phyloP scores from a whole-genome alignment of 495 filamentous ascomycete species.

The Hypoxylon lienhwacheense region DNA sequence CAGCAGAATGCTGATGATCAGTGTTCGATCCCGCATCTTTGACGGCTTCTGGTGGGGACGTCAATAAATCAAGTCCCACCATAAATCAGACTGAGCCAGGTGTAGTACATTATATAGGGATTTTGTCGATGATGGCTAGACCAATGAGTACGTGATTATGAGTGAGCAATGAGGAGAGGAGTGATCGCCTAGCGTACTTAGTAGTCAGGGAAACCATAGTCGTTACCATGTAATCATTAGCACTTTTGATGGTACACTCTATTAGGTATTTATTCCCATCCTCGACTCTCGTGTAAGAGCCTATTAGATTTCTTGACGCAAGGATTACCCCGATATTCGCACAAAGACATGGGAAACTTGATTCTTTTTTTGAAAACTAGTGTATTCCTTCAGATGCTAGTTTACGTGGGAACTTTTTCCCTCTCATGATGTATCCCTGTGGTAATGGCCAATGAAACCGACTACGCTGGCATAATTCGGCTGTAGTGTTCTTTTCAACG shows the following conservation, averaged over 20 bases:
- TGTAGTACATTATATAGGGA: too few relatives aligned
- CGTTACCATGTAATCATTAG: neutral
- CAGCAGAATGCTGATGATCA: too few relatives aligned
- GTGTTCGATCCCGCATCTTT: too few relatives aligned
- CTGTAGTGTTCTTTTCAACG: slow-evolving; percentile 1
- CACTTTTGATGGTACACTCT: neutral
- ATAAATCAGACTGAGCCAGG: too few relatives aligned
- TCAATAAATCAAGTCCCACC: too few relatives aligned
- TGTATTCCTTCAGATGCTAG: slow-evolving; percentile 1
- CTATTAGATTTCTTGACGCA: slow-evolving; percentile 18
- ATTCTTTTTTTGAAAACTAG: slow-evolving; percentile 7
- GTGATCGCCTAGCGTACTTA: too few relatives aligned
- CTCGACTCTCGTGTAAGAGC: slow-evolving; percentile 11
- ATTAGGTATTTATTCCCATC: neutral
- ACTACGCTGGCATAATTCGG: neutral
- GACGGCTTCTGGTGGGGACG: too few relatives aligned
- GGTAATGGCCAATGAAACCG: slow-evolving; percentile 7
- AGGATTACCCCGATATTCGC: slow-evolving; percentile 20
- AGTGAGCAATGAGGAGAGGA: too few relatives aligned
- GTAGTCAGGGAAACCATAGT: too few relatives aligned
- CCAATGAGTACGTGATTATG: too few relatives aligned
- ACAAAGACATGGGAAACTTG: slow-evolving; percentile 32
- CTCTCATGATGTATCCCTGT: neutral
- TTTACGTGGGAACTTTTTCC: slow-evolving; percentile 2
- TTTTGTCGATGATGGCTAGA: too few relatives aligned